Conservation (phyloP, 495 filamentous ascomycete genomes). For the Penicillium lagena region DNA sequence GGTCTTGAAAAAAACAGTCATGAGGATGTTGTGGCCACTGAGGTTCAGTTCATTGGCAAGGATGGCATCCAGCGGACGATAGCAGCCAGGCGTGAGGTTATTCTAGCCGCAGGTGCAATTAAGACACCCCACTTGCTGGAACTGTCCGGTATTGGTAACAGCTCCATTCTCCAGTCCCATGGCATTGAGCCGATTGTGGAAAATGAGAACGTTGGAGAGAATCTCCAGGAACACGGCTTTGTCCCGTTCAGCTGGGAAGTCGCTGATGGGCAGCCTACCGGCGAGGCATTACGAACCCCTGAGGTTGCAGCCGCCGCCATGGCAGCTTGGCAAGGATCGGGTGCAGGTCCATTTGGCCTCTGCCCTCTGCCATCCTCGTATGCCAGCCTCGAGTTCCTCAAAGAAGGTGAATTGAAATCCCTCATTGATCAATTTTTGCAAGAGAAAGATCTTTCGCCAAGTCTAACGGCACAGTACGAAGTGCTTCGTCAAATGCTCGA, state of each 20-base stretch:
- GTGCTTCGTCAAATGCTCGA: too few species aligned
- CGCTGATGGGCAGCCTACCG: neutral
- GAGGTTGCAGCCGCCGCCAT: too few species aligned
- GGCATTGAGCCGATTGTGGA: slow-evolving; percentile 32
- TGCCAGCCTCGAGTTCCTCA: too few species aligned
- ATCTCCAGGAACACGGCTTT: slow-evolving; percentile 38
- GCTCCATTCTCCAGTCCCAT: slow-evolving; percentile 13
- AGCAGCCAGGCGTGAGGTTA: slow-evolving; percentile 44
- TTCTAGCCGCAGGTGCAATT: slow-evolving; percentile 44
- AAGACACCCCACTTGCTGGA: slow-evolving; percentile 51
- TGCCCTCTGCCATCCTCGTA: too few species aligned
- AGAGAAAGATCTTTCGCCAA: too few species aligned
- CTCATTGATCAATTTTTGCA: too few species aligned
- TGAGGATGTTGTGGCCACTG: slow-evolving; percentile 13
- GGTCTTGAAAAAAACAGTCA: slow-evolving; percentile 26
- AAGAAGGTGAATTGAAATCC: too few species aligned
- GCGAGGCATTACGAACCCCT: neutral
- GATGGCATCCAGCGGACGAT: slow-evolving; percentile 31
- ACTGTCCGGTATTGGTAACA: slow-evolving; percentile 49
- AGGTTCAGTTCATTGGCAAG: slow-evolving; percentile 20
- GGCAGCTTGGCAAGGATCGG: too few species aligned
- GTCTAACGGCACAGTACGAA: too few species aligned
- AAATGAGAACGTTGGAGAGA: slow-evolving; percentile 36
- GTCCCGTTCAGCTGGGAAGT: neutral
- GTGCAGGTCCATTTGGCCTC: too few species aligned